Conservation (phyloP, 2,329 filamentous ascomycete genomes). For the Penicillium sp. region DNA sequence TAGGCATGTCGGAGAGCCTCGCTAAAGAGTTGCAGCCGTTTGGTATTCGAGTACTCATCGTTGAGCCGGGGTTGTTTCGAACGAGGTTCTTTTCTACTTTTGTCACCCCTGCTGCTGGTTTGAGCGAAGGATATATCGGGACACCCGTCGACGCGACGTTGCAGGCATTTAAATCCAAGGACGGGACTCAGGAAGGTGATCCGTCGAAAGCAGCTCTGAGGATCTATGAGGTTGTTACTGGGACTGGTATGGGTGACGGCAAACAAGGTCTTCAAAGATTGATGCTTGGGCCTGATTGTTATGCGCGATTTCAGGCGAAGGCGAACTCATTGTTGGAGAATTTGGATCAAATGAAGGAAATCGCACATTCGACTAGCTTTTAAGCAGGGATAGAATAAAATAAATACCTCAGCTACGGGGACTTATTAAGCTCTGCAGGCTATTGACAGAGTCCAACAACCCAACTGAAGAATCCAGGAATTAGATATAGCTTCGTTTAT, state of each 20-base stretch:
- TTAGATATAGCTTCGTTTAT: not conserved
- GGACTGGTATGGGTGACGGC: constrained; percentile 29
- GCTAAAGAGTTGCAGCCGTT: constrained; percentile 42
- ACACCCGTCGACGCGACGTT: constrained; percentile 27
- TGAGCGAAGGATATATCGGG: constrained; percentile 35
- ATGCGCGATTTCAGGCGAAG: constrained; percentile 20
- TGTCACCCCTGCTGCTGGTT: constrained; percentile 23
- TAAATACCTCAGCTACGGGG: too few relatives aligned
- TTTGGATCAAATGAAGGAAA: constrained; percentile 18
- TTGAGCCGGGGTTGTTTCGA: constrained; percentile 50
- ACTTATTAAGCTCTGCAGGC: too few relatives aligned
- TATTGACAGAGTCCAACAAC: too few relatives aligned
- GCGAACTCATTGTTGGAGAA: constrained; percentile 14
- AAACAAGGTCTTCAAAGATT: constrained; percentile 26
- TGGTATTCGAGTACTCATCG: constrained; percentile 43
- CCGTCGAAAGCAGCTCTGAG: constrained; percentile 27
- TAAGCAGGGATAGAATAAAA: not conserved
- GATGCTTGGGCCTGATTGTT: constrained; percentile 30
- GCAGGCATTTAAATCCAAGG: constrained; percentile 12
- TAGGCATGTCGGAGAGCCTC: constrained; percentile 39
- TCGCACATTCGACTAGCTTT: constrained; percentile 14
- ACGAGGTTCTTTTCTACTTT: constrained; percentile 44
- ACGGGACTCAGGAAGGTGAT: constrained; percentile 32
- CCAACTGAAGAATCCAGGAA: too few relatives aligned
- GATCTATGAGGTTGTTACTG: constrained; percentile 32